A percentile compares a stretch with the other conserved stretches of the same genome.
Conservation (phyloP, 2,329 filamentous ascomycete species). For the Myriosclerotinia scirpicola region DNA sequence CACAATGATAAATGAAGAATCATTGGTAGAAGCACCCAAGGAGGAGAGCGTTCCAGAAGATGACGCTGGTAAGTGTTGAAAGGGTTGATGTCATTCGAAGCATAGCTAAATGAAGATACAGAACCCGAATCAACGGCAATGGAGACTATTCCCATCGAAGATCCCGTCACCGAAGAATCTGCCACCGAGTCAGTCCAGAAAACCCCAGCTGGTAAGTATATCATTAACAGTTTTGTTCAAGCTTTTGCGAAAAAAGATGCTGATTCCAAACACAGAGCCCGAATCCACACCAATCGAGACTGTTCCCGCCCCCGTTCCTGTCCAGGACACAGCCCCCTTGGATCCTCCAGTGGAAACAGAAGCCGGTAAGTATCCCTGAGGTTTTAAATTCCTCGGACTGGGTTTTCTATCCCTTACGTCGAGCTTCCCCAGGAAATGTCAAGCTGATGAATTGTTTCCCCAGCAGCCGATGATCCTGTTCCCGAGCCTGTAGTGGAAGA, state of each 20-base stretch:
- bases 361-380: constrained; percentile 9
- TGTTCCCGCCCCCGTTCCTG: background rate
- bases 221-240: background rate
- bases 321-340: background rate
- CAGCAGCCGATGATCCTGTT: background rate
- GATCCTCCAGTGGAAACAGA: background rate
- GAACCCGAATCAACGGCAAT: background rate
- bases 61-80: background rate
- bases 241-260: background rate
- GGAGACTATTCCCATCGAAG: background rate
- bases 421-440: background rate
- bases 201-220: constrained; percentile 1
- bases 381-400: constrained; percentile 7
- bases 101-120: background rate
- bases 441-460: constrained; percentile 1
- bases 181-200: background rate
- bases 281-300: background rate
- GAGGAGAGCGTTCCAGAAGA: background rate
- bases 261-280: background rate
- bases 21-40: background rate
- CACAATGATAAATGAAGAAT: background rate
- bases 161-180: background rate
- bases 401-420: background rate
- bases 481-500: constrained; percentile 1
- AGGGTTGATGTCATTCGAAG: background rate